Evolutionary conservation across 2,329 filamentous ascomycete genomes (phyloP).

Genomic region (Alternaria sp.): DNA sequence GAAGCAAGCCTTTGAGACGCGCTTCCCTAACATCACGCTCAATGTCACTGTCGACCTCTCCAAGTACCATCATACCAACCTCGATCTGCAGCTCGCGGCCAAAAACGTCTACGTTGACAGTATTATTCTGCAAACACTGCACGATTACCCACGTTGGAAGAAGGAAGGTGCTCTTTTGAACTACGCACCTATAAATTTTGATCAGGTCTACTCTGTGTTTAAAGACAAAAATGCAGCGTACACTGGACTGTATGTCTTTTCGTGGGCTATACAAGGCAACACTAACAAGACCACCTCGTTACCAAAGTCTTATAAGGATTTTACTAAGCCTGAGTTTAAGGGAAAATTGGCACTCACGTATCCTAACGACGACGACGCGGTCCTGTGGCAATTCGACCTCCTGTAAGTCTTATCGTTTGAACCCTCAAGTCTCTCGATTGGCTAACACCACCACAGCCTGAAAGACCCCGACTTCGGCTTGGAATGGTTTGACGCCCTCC

Average conservation of each 20-base stretch:
- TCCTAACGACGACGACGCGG: constrained; percentile 66
- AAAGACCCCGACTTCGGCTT: constrained; percentile 56
- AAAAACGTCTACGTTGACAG: constrained; percentile 54
- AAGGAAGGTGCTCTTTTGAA: constrained; percentile 57
- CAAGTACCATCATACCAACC: constrained; percentile 62
- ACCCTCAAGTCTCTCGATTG: background rate
- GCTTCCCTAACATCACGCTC: constrained; percentile 61
- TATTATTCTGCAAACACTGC: constrained; percentile 60
- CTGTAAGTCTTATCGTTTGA: constrained; percentile 41
- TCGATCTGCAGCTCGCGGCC: constrained; percentile 58
- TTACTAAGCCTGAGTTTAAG: constrained; percentile 61
- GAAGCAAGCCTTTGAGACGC: constrained; percentile 56
- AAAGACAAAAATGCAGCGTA: constrained; percentile 57
- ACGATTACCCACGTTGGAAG: constrained; percentile 64
- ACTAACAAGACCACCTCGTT: constrained; percentile 46
- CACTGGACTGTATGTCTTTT: constrained; percentile 53
- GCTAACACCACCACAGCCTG: constrained; percentile 23
- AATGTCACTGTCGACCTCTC: constrained; percentile 65
- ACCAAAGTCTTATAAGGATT: constrained; percentile 56
- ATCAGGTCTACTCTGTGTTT: constrained; percentile 54
- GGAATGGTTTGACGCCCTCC: constrained; percentile 59
- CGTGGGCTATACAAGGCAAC: constrained; percentile 18
- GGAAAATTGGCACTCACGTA: constrained; percentile 55
- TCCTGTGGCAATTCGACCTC: constrained; percentile 61
- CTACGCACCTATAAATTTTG: constrained; percentile 60